A percentile compares a stretch with the other conserved stretches of the same genome.
These are phyloP conservation scores for Salinomyces thailandicus DNA, from an alignment of 2,329 filamentous ascomycete species.

Conservation along the genomic window DNA sequence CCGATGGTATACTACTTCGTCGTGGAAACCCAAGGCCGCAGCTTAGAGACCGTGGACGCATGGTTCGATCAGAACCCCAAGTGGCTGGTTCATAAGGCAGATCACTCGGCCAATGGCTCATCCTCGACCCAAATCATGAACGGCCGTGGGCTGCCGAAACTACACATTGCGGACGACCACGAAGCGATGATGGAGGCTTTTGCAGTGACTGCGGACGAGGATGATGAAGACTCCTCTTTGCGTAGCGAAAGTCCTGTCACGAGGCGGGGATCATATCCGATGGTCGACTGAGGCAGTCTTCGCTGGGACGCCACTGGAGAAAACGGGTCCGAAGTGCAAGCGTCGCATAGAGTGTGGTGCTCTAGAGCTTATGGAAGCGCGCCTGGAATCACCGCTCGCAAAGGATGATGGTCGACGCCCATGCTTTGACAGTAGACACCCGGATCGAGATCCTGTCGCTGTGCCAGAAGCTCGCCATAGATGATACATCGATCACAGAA, in stretches of 20 bases:
- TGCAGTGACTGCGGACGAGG: slow-evolving; percentile 8
- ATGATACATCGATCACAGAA: slow-evolving; percentile 21
- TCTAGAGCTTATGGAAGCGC: slow-evolving; percentile 1
- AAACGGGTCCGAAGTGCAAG: no score
- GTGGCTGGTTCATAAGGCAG: slow-evolving; percentile 15
- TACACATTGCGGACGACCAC: slow-evolving; percentile 9
- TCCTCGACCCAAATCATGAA: background rate
- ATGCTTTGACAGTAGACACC: slow-evolving; percentile 13
- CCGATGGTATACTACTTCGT: slow-evolving; percentile 53
- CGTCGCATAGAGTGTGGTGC: no score
- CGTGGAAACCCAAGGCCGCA: slow-evolving; percentile 14
- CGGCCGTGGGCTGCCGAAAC: slow-evolving; percentile 3
- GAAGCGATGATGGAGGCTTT: slow-evolving; percentile 14
- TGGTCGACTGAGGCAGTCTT: slow-evolving; percentile 1
- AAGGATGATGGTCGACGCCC: slow-evolving; percentile 12
- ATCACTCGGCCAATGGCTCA: slow-evolving; percentile 6
- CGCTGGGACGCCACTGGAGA: no score
- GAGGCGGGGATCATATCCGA: slow-evolving; percentile 6
- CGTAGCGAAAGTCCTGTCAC: slow-evolving; percentile 5
- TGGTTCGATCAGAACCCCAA: slow-evolving; percentile 12
- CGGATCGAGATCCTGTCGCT: slow-evolving; percentile 14
- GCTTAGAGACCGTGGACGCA: slow-evolving; percentile 16
- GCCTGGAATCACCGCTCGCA: slow-evolving; percentile 15
- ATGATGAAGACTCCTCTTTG: background rate
- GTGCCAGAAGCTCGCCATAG: slow-evolving; percentile 15